These are phyloP conservation scores for Westerdykella ornata DNA, from an alignment of 2,329 filamentous ascomycete species.

Conservation along the genomic window DNA sequence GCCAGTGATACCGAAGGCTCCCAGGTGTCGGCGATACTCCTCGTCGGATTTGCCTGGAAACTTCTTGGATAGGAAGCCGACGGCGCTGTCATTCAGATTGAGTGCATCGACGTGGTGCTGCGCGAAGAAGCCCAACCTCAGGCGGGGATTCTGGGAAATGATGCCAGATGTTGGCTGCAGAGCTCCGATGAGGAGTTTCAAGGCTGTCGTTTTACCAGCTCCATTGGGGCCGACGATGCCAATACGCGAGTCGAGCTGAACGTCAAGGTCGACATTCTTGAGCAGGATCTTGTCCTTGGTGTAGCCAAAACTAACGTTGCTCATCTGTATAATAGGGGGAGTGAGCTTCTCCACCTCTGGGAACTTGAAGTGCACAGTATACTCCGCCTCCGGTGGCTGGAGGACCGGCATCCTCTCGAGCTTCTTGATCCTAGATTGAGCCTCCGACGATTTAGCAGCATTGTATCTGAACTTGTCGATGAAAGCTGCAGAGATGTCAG, in stretches of 20 bases:
- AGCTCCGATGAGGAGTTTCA: slow-evolving; percentile 92
- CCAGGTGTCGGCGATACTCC: slow-evolving; percentile 91
- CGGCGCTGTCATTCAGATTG: slow-evolving; percentile 80
- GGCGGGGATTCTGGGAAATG: slow-evolving; percentile 79
- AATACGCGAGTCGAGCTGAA: slow-evolving; percentile 95
- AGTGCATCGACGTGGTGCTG: slow-evolving; percentile 97
- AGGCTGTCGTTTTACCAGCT: slow-evolving; percentile 95
- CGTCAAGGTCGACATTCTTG: slow-evolving; percentile 83
- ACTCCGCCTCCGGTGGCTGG: slow-evolving; percentile 84
- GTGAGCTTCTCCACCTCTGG: slow-evolving; percentile 96
- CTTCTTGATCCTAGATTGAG: slow-evolving; percentile 98
- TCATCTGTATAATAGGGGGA: slow-evolving; percentile 97
- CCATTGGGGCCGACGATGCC: slow-evolving; percentile 99
- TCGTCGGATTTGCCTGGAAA: slow-evolving; percentile 91
- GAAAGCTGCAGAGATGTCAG: slow-evolving; percentile 54
- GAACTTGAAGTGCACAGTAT: slow-evolving; percentile 94
- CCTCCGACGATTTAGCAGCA: slow-evolving; percentile 95
- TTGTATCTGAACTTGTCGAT: slow-evolving; percentile 99
- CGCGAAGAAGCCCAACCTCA: slow-evolving; percentile 93
- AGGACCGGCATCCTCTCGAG: slow-evolving; percentile 93
- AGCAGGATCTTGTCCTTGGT: slow-evolving; percentile 70
- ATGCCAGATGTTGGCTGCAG: slow-evolving; percentile 69
- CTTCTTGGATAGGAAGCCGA: slow-evolving; percentile 90
- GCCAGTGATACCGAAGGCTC: slow-evolving; percentile 78
- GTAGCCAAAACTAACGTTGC: slow-evolving; percentile 86